Conservation (phyloP, 257 asterid genomes). For the Parsonsia alboflavescens region DNA sequence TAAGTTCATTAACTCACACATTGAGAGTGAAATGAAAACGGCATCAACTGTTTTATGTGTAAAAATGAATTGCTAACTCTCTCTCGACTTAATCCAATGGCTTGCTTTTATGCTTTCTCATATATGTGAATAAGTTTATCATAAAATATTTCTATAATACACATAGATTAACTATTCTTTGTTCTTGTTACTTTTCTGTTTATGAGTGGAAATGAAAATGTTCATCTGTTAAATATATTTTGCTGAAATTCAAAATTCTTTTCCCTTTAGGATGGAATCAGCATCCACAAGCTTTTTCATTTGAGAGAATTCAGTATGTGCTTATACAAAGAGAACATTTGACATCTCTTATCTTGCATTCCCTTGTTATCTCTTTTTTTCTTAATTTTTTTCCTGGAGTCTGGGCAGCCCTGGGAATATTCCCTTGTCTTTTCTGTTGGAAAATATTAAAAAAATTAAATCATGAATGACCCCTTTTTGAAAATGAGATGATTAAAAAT, state of each 20-base stretch:
- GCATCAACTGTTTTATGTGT: too few relatives aligned
- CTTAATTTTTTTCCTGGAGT: neutral
- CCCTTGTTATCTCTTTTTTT: neutral
- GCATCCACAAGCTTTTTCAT: neutral
- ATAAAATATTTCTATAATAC: too few relatives aligned
- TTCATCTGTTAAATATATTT: neutral
- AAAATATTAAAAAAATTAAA: neutral
- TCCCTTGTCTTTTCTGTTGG: neutral
- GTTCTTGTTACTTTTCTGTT: too few relatives aligned
- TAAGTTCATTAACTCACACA: neutral
- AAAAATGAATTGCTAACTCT: too few relatives aligned
- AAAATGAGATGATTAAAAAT: too few relatives aligned
- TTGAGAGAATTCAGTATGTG: neutral
- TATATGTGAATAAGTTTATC: too few relatives aligned
- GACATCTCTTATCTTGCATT: neutral
- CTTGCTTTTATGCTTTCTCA: too few relatives aligned
- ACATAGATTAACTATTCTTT: too few relatives aligned
- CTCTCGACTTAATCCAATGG: too few relatives aligned
- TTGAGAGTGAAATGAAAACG: neutral
- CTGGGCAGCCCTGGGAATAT: neutral
- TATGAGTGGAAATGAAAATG: too few relatives aligned
- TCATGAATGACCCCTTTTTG: neutral
- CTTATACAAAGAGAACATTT: neutral
- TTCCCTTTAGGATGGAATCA: neutral
- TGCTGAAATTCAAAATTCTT: neutral